Conservation (phyloP, 2,329 filamentous ascomycete species). For the Calonectria honghensis region DNA sequence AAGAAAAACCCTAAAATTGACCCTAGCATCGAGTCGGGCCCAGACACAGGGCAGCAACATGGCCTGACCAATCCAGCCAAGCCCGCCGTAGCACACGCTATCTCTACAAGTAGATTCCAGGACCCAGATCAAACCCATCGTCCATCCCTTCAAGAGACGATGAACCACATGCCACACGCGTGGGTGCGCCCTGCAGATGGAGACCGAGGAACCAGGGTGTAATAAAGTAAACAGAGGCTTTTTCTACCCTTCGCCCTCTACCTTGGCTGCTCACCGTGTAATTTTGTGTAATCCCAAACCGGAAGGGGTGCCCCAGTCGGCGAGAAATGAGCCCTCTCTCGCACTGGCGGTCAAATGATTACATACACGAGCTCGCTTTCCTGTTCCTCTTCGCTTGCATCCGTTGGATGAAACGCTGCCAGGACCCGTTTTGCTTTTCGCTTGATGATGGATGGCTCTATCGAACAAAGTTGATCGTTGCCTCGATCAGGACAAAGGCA, state of each 20-base stretch:
- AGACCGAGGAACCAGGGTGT: slow-evolving; percentile 25
- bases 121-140: slow-evolving; percentile 1
- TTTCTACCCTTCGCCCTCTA: not conserved
- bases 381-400: slow-evolving; percentile 31
- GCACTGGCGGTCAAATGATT: not conserved
- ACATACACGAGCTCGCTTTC: slow-evolving; percentile 27
- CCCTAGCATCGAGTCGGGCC: not conserved
- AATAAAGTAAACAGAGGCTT: slow-evolving; percentile 28
- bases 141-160: slow-evolving; percentile 13
- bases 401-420: slow-evolving; percentile 19
- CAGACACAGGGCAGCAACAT: slow-evolving; percentile 3
- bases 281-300: slow-evolving; percentile 23
- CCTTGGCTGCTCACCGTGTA: slow-evolving; percentile 13
- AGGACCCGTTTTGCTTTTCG: not conserved
- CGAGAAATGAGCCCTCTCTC: slow-evolving; percentile 30
- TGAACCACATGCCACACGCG: slow-evolving; percentile 35
- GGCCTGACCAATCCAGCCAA: slow-evolving; percentile 9
- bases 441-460: not conserved
- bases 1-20: slow-evolving; percentile 4
- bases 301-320: slow-evolving; percentile 28
- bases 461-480: slow-evolving; percentile 14
- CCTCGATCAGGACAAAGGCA: not conserved
- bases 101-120: slow-evolving; percentile 2
- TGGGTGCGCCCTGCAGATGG: slow-evolving; percentile 31
- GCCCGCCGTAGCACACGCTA: not conserved